Conservation (phyloP, 1,139 yeast genomes). For the Pichia sp. region DNA sequence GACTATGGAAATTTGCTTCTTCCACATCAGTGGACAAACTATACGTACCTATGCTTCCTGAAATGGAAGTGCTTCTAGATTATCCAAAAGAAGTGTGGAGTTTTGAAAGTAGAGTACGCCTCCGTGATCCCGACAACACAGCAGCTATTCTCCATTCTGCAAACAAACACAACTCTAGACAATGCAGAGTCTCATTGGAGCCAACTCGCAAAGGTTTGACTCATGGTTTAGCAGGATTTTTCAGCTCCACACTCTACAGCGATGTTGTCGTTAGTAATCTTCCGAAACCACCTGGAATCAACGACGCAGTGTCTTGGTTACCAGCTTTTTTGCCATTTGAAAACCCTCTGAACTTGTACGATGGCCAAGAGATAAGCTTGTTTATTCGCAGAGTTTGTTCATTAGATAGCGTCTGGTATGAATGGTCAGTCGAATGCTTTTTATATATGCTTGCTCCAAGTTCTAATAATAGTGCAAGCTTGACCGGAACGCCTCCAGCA, state of each 20-base stretch:
- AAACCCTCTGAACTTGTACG: slow-evolving; percentile 46
- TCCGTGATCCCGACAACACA: background rate
- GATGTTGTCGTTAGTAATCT: slow-evolving; percentile 52
- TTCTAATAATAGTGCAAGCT: background rate
- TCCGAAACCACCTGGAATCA: slow-evolving; percentile 22
- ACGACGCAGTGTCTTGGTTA: slow-evolving; percentile 53
- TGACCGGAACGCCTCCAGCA: slow-evolving; percentile 22
- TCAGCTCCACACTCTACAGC: slow-evolving; percentile 61
- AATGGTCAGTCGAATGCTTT: slow-evolving; percentile 61
- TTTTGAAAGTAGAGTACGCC: slow-evolving; percentile 43
- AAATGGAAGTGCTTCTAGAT: slow-evolving; percentile 43
- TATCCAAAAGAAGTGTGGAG: slow-evolving; percentile 49
- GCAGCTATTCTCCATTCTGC: background rate
- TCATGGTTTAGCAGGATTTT: slow-evolving; percentile 75
- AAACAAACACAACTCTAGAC: slow-evolving; percentile 25
- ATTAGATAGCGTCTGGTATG: slow-evolving; percentile 59
- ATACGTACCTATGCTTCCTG: slow-evolving; percentile 57
- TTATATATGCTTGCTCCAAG: slow-evolving; percentile 36
- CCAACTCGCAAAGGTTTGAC: slow-evolving; percentile 45
- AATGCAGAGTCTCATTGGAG: slow-evolving; percentile 22
- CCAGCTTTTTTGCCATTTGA: slow-evolving; percentile 72
- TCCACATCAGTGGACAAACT: slow-evolving; percentile 40
- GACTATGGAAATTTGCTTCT: slow-evolving; percentile 24
- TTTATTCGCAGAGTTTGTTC: slow-evolving; percentile 40
- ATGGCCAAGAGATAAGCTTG: slow-evolving; percentile 50